Evolutionary conservation across 192 early-diverging fungal species (phyloP).

Genomic region (Coemansia sp.): DNA sequence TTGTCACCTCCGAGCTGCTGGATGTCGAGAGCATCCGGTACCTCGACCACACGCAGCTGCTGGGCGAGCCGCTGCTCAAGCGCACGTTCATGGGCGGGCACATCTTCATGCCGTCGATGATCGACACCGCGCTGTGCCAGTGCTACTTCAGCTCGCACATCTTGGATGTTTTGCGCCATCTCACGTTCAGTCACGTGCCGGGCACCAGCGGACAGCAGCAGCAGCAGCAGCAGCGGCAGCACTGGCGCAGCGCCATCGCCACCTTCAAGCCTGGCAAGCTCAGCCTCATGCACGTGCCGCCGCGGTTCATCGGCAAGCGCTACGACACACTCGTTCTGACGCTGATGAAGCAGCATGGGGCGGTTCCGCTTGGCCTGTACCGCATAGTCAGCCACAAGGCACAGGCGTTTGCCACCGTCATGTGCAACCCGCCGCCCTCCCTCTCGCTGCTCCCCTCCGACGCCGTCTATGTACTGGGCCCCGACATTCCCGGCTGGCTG

Average conservation of each 20-base stretch:
- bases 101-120: slow-evolving; percentile 49
- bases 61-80: slow-evolving; percentile 47
- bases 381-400: slow-evolving; percentile 36
- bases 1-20: slow-evolving; percentile 47
- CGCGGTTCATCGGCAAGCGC: slow-evolving; percentile 29
- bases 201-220: background rate
- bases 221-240: background rate
- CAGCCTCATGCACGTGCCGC: slow-evolving; percentile 33
- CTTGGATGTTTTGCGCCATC: slow-evolving; percentile 42
- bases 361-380: slow-evolving; percentile 48
- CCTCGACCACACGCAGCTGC: slow-evolving; percentile 50
- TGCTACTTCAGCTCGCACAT: slow-evolving; percentile 58
- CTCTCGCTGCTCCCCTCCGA: slow-evolving; percentile 23
- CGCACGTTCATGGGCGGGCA: slow-evolving; percentile 56
- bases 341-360: slow-evolving; percentile 46
- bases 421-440: slow-evolving; percentile 48
- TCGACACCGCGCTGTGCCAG: slow-evolving; percentile 51
- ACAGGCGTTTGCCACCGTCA: slow-evolving; percentile 44
- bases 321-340: slow-evolving; percentile 48
- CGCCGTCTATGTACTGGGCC: slow-evolving; percentile 49
- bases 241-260: slow-evolving; percentile 8
- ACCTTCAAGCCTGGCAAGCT: slow-evolving; percentile 17
- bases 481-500: slow-evolving; percentile 32
- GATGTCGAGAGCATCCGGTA: slow-evolving; percentile 46
- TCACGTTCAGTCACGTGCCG: slow-evolving; percentile 45